phyloP scores from a whole-genome alignment of 306 rosid species.

The Acacia confusa region DNA sequence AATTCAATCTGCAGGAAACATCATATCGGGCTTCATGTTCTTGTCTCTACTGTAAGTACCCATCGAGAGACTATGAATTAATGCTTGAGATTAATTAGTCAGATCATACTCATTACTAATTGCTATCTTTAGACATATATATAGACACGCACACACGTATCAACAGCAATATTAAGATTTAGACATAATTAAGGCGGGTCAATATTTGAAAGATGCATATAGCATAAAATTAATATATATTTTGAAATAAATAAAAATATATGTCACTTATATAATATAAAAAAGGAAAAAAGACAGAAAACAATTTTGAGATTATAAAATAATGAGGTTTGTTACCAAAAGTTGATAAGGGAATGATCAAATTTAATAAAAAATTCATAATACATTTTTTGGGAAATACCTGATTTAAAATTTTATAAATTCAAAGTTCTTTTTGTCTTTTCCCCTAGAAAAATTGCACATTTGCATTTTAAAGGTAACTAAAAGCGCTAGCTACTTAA shows the following conservation, averaged over 20 bases:
- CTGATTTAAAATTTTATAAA: too few species aligned
- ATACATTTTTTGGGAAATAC: too few species aligned
- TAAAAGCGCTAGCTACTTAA: not conserved
- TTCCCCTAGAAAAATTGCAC: too few species aligned
- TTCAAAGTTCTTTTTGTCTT: too few species aligned
- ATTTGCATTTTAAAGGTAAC: not conserved
- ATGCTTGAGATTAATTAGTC: not conserved
- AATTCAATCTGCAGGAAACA: slow-evolving; percentile 68
- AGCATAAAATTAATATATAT: too few species aligned
- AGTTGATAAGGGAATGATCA: too few species aligned
- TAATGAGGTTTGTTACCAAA: too few species aligned
- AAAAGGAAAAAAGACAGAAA: too few species aligned
- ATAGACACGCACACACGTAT: not conserved
- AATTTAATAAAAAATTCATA: too few species aligned
- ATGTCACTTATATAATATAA: not conserved
- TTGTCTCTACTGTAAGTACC: slow-evolving; percentile 75
- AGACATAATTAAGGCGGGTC: too few species aligned
- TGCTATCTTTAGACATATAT: not conserved
- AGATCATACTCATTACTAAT: not conserved
- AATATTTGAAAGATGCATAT: not conserved
- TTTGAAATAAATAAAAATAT: too few species aligned
- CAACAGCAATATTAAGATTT: not conserved
- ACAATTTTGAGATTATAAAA: too few species aligned
- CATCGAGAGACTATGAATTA: not conserved
- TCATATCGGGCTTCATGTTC: slow-evolving; percentile 71